These are phyloP conservation scores for Hypoxylon crocopeplum DNA, from an alignment of 495 filamentous ascomycete genomes.

Conservation along the genomic window DNA sequence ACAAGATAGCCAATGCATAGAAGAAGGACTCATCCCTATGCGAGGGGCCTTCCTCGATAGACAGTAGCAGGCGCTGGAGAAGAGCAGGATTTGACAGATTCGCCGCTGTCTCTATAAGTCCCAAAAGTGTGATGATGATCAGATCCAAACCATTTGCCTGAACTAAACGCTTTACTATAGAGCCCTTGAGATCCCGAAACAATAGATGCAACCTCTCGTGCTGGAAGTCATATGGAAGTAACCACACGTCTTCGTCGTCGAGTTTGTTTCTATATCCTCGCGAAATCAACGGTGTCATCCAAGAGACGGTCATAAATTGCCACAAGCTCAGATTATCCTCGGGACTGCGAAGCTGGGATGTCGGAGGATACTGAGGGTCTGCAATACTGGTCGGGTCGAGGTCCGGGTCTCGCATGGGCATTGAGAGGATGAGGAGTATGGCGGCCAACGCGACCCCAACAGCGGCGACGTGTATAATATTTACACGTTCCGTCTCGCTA, in stretches of 20 bases:
- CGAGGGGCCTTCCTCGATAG: conserved; percentile 62
- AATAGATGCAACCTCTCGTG: conserved; percentile 71
- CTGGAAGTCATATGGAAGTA: conserved; percentile 76
- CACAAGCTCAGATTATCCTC: conserved; percentile 80
- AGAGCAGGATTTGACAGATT: conserved; percentile 72
- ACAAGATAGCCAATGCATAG: conserved; percentile 68
- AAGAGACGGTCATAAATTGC: conserved; percentile 84
- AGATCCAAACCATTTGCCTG: conserved; percentile 79
- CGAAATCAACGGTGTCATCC: conserved; percentile 77
- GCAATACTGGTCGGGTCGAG: conserved; percentile 69
- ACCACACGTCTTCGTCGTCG: conserved; percentile 81
- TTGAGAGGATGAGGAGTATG: conserved; percentile 64
- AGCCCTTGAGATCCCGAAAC: conserved; percentile 75
- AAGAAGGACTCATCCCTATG: conserved; percentile 64
- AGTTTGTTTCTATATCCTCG: conserved; percentile 67
- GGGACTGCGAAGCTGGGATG: conserved; percentile 70
- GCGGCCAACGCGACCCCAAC: conserved; percentile 51
- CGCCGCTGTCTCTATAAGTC: conserved; percentile 65
- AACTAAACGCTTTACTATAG: conserved; percentile 70
- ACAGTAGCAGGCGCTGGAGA: conserved; percentile 72
- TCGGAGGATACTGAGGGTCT: conserved; percentile 61
- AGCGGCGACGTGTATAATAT: conserved; percentile 50
- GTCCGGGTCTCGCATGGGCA: conserved; percentile 72
- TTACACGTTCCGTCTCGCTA: conserved; percentile 34
- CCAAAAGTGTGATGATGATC: conserved; percentile 66